Conservation (phyloP, 805 yeast species). For the Helenozyma rhizophorensis region DNA sequence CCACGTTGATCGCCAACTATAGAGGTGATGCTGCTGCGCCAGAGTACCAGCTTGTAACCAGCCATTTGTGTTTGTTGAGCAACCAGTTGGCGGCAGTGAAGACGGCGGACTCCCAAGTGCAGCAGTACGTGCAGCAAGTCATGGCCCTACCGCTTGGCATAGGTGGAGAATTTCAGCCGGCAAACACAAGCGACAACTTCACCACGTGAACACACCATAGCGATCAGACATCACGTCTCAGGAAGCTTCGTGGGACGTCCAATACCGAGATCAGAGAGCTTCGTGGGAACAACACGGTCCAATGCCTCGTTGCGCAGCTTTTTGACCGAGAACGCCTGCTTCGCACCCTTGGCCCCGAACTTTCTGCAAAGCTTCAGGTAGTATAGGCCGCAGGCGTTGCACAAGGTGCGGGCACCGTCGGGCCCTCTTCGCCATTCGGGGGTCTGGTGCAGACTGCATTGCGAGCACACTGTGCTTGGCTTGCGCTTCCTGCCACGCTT, state of each 20-base stretch:
- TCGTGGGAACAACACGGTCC: slow-evolving; percentile 13
- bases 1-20: slow-evolving; percentile 19
- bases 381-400: slow-evolving; percentile 90
- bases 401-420: slow-evolving; percentile 71
- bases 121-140: too few species aligned
- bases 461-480: slow-evolving; percentile 14
- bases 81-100: slow-evolving; percentile 21
- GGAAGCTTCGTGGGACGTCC: too few species aligned
- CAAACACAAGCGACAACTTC: too few species aligned
- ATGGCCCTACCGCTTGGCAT: too few species aligned
- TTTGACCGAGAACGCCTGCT: slow-evolving; percentile 11
- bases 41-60: slow-evolving; percentile 17
- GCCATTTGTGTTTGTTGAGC: slow-evolving; percentile 28
- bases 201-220: too few species aligned
- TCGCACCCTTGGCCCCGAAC: slow-evolving; percentile 41
- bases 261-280: too few species aligned
- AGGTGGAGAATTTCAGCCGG: too few species aligned
- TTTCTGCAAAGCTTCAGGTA: slow-evolving; percentile 56
- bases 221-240: too few species aligned
- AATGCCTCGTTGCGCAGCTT: slow-evolving; percentile 11
- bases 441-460: slow-evolving; percentile 39
- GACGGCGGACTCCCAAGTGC: slow-evolving; percentile 9
- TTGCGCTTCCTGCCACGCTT: slow-evolving; percentile 17
- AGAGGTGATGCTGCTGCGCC: slow-evolving; percentile 7
- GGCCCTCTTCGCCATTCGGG: slow-evolving; percentile 97